Evolutionary conservation across 192 early-diverging fungal species (phyloP).

Genomic region (Lobosporangium transversale): DNA sequence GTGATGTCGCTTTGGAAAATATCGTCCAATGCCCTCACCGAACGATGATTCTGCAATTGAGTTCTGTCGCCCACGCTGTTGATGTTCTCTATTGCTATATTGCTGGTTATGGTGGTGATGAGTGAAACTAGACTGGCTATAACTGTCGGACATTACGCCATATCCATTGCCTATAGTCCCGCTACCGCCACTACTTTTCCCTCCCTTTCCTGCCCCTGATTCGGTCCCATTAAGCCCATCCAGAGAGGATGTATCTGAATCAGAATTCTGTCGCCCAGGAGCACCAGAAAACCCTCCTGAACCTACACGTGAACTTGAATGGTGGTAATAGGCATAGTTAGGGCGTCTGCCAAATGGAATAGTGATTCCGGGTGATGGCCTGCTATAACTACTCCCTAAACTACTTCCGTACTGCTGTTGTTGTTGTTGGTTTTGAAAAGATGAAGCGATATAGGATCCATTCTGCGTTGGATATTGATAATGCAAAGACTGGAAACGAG

Average conservation of each 20-base stretch:
- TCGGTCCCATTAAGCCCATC: conserved; percentile 8
- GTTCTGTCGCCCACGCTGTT: conserved; percentile 14
- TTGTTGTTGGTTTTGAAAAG: conserved; percentile 13
- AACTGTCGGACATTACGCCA: conserved; percentile 5
- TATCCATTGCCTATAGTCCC: not conserved
- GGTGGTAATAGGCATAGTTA: conserved; percentile 5
- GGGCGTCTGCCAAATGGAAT: conserved; percentile 33
- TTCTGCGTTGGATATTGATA: conserved; percentile 15
- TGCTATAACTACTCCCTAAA: conserved; percentile 19
- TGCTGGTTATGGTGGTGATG: not conserved
- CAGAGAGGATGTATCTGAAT: conserved; percentile 26
- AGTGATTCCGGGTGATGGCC: conserved; percentile 22
- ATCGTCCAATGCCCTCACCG: conserved; percentile 39
- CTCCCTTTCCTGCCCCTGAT: not conserved
- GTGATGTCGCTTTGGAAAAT: conserved; percentile 34
- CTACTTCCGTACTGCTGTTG: conserved; percentile 22
- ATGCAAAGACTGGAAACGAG: conserved; percentile 13
- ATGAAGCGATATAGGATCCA: conserved; percentile 6
- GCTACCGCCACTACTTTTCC: not conserved
- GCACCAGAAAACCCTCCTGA: conserved; percentile 4
- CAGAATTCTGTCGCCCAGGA: conserved; percentile 3
- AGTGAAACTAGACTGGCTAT: conserved; percentile 2
- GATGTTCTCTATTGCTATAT: too few species aligned
- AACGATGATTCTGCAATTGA: conserved; percentile 34
- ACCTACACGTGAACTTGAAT: not conserved